phyloP scores from a whole-genome alignment of 805 yeast species.

The Lachancea thermotolerans region DNA sequence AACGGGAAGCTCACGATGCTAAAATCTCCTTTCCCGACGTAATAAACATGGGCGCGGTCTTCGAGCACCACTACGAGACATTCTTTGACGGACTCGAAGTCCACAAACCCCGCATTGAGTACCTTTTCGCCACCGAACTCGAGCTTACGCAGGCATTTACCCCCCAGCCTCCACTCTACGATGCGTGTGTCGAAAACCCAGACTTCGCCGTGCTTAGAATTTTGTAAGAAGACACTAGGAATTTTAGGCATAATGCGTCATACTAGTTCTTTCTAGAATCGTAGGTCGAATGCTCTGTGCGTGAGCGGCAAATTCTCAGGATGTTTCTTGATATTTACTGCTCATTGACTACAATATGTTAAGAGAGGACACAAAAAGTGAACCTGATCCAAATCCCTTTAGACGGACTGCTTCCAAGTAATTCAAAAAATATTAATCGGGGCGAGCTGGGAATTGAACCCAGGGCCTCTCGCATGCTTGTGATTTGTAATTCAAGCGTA shows the following conservation, averaged over 20 bases:
- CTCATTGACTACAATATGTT: too few relatives aligned
- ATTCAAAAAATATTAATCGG: slow-evolving; percentile 13
- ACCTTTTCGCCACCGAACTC: slow-evolving; percentile 40
- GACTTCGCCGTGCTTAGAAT: slow-evolving; percentile 16
- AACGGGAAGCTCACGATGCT: slow-evolving; percentile 67
- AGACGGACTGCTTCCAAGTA: too few relatives aligned
- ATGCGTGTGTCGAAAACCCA: slow-evolving; percentile 32
- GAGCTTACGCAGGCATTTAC: slow-evolving; percentile 30
- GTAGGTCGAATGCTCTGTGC: too few relatives aligned
- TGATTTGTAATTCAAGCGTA: slow-evolving; percentile 9
- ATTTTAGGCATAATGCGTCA: slow-evolving; percentile 1
- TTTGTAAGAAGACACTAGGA: slow-evolving; percentile 1
- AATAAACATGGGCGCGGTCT: slow-evolving; percentile 58
- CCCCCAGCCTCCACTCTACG: slow-evolving; percentile 34
- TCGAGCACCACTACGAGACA: slow-evolving; percentile 55
- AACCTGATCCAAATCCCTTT: too few relatives aligned
- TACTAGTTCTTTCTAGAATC: neutral
- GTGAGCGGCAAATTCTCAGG: neutral
- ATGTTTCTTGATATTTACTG: too few relatives aligned
- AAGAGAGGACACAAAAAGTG: too few relatives aligned
- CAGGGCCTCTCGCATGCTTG: slow-evolving; percentile 47
- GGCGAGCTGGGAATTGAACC: slow-evolving; percentile 48
- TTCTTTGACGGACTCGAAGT: slow-evolving; percentile 33
- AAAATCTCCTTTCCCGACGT: slow-evolving; percentile 46
- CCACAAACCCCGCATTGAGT: slow-evolving; percentile 54